Conservation (phyloP, 2,329 filamentous ascomycete species). For the Diaporthe sp. region DNA sequence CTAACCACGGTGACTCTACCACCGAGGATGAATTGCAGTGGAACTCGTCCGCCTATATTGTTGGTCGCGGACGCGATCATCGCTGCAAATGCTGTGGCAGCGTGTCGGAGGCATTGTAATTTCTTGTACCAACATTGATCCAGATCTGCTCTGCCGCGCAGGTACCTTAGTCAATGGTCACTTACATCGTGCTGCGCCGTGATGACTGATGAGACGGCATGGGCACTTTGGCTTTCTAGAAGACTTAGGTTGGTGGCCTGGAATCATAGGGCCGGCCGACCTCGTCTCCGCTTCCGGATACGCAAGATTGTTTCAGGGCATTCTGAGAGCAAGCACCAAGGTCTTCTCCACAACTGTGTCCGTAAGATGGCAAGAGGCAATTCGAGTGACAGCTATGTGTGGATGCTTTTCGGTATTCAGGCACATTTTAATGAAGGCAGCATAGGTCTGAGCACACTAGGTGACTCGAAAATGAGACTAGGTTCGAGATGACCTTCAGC, state of each 20-base stretch:
- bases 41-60: conserved; percentile 38
- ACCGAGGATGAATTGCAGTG: conserved; percentile 51
- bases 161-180: not conserved
- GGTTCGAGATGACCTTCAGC: not conserved
- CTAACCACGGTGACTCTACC: conserved; percentile 32
- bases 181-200: not conserved
- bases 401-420: not conserved
- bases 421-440: not conserved
- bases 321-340: not conserved
- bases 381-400: not conserved
- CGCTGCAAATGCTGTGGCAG: conserved; percentile 29
- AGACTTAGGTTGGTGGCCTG: not conserved
- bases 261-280: not conserved
- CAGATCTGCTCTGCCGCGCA: not conserved
- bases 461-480: not conserved
- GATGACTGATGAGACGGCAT: not conserved
- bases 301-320: not conserved
- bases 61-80: conserved; percentile 16
- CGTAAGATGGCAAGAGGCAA: not conserved
- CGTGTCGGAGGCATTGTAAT: conserved; percentile 3
- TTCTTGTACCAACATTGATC: not conserved
- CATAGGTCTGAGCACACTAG: not conserved
- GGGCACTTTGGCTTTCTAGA: not conserved
- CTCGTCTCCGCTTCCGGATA: not conserved
- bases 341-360: no score